These are phyloP conservation scores for Tolypocladium sp. DNA, from an alignment of 2,329 filamentous ascomycete species.

Conservation along the genomic window DNA sequence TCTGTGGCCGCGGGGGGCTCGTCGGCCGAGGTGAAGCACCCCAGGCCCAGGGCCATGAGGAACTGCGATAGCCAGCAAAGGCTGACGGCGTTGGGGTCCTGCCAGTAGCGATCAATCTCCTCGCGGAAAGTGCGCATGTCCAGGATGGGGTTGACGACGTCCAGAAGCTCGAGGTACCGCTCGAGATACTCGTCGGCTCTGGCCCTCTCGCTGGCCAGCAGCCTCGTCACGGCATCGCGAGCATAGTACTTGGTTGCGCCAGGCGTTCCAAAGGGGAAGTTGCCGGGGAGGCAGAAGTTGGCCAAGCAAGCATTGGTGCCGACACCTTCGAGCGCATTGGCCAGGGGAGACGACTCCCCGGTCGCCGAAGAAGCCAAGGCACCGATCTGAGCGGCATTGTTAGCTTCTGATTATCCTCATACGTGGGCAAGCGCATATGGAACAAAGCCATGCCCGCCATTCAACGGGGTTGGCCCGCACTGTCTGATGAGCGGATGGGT, in stretches of 20 bases:
- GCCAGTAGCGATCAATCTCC: constrained; percentile 23
- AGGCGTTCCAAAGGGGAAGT: constrained; percentile 28
- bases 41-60: constrained; percentile 25
- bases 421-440: background rate
- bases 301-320: constrained; percentile 25
- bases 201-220: constrained; percentile 17
- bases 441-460: background rate
- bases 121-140: constrained; percentile 17
- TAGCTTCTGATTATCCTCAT: background rate
- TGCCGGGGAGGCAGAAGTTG: constrained; percentile 24
- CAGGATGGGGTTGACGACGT: constrained; percentile 24
- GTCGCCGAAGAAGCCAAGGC: constrained; percentile 10
- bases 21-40: constrained; percentile 19
- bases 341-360: constrained; percentile 15
- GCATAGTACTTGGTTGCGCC: constrained; percentile 22
- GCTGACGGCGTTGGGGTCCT: constrained; percentile 16
- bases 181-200: constrained; percentile 16
- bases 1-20: constrained; percentile 22
- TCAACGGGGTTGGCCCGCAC: background rate
- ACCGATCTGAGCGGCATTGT: constrained; percentile 13
- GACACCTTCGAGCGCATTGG: constrained; percentile 19
- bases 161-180: constrained; percentile 20
- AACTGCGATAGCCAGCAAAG: constrained; percentile 24
- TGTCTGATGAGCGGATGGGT: background rate
- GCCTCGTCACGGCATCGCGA: constrained; percentile 18